Conservation (phyloP, 441 rosid genomes). For the Populus hybrid region DNA sequence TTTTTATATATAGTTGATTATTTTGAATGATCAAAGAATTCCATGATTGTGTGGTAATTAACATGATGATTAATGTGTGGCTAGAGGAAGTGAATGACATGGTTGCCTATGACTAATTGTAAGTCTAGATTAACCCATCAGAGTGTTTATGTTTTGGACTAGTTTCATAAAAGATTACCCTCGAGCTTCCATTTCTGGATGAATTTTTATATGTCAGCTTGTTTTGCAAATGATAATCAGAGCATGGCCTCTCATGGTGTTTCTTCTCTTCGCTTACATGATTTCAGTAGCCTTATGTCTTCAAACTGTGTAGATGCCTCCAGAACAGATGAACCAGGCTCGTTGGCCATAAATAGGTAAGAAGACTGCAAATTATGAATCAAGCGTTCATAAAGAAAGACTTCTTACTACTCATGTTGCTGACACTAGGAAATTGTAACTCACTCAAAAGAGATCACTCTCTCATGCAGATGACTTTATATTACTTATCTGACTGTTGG, state of each 20-base stretch:
- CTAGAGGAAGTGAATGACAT: not conserved
- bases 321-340: not conserved
- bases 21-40: conserved; percentile 3
- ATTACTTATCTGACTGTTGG: not conserved
- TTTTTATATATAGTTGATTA: not conserved
- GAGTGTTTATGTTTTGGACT: not conserved
- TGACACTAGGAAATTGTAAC: not conserved
- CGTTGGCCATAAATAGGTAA: not conserved
- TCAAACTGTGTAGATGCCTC: not conserved
- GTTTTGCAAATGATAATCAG: not conserved
- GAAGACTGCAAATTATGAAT: not conserved
- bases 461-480: not conserved
- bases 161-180: not conserved
- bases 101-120: not conserved
- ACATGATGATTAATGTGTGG: not conserved
- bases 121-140: not conserved
- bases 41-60: not conserved
- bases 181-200: not conserved
- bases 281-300: not conserved
- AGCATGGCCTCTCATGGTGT: no score
- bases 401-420: not conserved
- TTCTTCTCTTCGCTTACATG: not conserved
- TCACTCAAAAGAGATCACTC: no score
- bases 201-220: not conserved
- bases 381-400: not conserved